These are phyloP conservation scores for Trichoderma erinaceum DNA, from an alignment of 495 filamentous ascomycete species.

Conservation along the genomic window DNA sequence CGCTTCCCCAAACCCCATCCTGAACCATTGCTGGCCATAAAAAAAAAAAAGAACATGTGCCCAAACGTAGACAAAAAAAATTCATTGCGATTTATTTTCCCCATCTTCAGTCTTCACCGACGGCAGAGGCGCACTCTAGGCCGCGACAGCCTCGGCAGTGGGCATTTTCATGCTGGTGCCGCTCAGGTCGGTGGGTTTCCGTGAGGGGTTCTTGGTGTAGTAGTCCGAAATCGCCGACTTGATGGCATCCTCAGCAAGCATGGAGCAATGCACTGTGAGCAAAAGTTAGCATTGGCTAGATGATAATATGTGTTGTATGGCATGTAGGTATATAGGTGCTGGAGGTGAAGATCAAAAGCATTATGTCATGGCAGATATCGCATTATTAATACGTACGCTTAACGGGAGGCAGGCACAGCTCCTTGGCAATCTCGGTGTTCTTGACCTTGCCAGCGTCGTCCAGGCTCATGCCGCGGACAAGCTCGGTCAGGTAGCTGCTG, in stretches of 20 bases:
- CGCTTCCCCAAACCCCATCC: not conserved
- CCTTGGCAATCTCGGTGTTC: conserved; percentile 97
- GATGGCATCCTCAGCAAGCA: conserved; percentile 98
- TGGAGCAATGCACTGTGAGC: conserved; percentile 85
- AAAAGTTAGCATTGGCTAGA: not conserved
- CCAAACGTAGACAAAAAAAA: too few species aligned
- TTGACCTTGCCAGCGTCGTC: conserved; percentile 85
- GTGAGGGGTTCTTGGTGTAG: conserved; percentile 87
- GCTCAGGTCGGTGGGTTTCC: conserved; percentile 63
- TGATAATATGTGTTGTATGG: not conserved
- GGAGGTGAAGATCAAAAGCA: too few species aligned
- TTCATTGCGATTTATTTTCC: not conserved
- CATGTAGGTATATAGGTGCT: not conserved
- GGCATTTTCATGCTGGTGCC: conserved; percentile 57
- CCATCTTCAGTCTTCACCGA: not conserved
- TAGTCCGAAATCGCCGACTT: conserved; percentile 98
- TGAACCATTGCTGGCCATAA: not conserved
- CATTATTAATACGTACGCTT: conserved; percentile 58
- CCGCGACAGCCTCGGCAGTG: conserved; percentile 19
- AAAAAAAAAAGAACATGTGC: not conserved
- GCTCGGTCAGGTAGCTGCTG: conserved; percentile 76
- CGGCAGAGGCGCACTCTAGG: not conserved
- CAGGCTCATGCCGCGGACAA: conserved; percentile 76
- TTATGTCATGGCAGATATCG: too few species aligned
- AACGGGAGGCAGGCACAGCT: conserved; percentile 89